Base-by-base conservation (phyloP, 1,139 yeast species). In the Kodamaea derodonti region DNA sequence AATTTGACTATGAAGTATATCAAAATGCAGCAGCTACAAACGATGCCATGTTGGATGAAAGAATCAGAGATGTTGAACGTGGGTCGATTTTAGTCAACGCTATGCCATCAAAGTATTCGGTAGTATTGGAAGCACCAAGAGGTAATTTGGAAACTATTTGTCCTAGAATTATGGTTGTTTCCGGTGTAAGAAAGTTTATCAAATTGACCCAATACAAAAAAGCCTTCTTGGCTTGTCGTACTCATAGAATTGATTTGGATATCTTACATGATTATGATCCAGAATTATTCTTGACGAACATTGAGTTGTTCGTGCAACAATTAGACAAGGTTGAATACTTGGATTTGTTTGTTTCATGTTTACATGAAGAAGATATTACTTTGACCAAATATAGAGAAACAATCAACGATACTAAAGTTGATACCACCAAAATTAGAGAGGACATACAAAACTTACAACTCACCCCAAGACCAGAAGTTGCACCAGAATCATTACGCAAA, bases 61-160 rank as follows among this genome's bases (percentile, higher is more conserved):
- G 97, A 60, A 72, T 84, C 15, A 77, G 99, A 48, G 78, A 82
- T 38, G 81, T 94, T 36, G 99, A 94, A 60, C 73, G 97, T 43
- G 98, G 98, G 1, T 86, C 97, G 0, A 50, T 84, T 22, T 61
- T 94, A 34, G 86, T 92, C 1, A 70, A 92, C 29, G 79, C 78
- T 1, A 80, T 88, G 54, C 97, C 97, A 1, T 78, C 95, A 0
- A 84, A 78, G 39, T 80, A 88, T 38, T 77, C 94, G 0, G 88
- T 94, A 13, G 80, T 86, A 2, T 67, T 94, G 36, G 96, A 94
- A 58, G 97, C 97, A 3, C 95, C 95, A 39, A 75, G 99, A 56
- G 99, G 99, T 41, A 94, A 94, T 49, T 65, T 92, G 46, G 99
- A 94, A 58, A 88, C 97, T 0, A 84, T 94, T 22, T 83, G 79